phyloP scores from a whole-genome alignment of 1,284 basidiomycete genomes.

The Papiliotrema flavescens region DNA sequence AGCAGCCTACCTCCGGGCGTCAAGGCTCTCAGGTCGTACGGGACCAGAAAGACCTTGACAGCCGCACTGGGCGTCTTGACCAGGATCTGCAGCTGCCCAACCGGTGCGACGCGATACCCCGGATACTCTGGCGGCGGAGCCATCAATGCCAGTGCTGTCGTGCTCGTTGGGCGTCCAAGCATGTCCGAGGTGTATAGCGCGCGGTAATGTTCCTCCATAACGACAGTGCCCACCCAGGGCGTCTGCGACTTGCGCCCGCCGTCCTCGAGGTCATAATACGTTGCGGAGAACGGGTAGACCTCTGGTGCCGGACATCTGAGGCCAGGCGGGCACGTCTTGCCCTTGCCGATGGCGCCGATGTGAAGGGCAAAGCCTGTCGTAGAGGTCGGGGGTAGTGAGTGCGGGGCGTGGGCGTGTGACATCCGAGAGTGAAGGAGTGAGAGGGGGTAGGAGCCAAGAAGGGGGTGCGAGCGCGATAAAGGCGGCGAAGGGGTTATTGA shows the following conservation, averaged over 20 bases:
- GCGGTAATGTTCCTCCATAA: conserved; percentile 40
- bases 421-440: conserved; percentile 42
- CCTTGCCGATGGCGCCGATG: conserved; percentile 27
- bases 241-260: conserved; percentile 23
- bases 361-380: conserved; percentile 24
- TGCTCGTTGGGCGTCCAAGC: neutral
- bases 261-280: conserved; percentile 42
- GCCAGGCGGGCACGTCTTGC: conserved; percentile 24
- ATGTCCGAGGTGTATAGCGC: conserved; percentile 6
- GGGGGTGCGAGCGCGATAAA: conserved; percentile 39
- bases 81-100: conserved; percentile 55
- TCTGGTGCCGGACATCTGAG: conserved; percentile 32
- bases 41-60: conserved; percentile 54
- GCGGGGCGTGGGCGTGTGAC: conserved; percentile 34
- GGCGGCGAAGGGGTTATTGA: conserved; percentile 17
- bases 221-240: conserved; percentile 46
- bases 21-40: conserved; percentile 52
- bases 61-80: conserved; percentile 51
- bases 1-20: conserved; percentile 38
- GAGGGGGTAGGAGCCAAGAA: conserved; percentile 41
- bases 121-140: conserved; percentile 47
- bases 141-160: neutral
- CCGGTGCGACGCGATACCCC: conserved; percentile 52
- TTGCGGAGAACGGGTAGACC: conserved; percentile 39
- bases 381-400: conserved; percentile 16